Conservation (phyloP, 139 green algal genomes). For the Chlorella sp. region DNA sequence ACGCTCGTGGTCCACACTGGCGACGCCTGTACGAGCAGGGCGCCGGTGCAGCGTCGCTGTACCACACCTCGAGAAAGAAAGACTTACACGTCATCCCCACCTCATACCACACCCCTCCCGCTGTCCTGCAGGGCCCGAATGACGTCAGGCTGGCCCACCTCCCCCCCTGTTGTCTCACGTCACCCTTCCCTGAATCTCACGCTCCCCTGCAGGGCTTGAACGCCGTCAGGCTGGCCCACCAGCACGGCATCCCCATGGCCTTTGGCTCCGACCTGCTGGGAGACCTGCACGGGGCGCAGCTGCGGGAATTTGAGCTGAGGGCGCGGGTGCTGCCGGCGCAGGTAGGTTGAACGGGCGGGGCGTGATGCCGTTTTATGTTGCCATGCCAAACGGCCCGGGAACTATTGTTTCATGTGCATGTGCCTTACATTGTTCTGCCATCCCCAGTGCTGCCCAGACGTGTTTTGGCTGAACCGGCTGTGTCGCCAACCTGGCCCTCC, state of each 20-base stretch:
- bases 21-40: no score
- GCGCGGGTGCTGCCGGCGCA: not conserved
- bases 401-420: no score
- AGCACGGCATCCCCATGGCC: conserved; percentile 49
- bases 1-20: not conserved
- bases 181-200: not conserved
- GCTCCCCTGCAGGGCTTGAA: conserved; percentile 13
- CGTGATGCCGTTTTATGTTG: not conserved
- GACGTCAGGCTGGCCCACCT: no score
- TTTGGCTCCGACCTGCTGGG: conserved; percentile 73
- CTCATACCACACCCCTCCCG: no score
- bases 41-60: no score
- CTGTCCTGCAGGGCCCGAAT: no score
- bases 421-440: no score
- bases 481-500: no score
- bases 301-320: not conserved
- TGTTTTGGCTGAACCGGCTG: no score
- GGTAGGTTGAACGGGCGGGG: not conserved
- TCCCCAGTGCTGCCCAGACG: not conserved
- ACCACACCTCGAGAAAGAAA: no score
- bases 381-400: not conserved
- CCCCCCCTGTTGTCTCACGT: no score
- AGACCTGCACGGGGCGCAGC: conserved; percentile 59
- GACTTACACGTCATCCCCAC: no score
- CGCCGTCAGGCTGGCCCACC: conserved; percentile 42